Percentiles rank a stretch among this genome's conserved stretches.
Conservation (phyloP, 495 filamentous ascomycete species). For the Xylaria grammica region DNA sequence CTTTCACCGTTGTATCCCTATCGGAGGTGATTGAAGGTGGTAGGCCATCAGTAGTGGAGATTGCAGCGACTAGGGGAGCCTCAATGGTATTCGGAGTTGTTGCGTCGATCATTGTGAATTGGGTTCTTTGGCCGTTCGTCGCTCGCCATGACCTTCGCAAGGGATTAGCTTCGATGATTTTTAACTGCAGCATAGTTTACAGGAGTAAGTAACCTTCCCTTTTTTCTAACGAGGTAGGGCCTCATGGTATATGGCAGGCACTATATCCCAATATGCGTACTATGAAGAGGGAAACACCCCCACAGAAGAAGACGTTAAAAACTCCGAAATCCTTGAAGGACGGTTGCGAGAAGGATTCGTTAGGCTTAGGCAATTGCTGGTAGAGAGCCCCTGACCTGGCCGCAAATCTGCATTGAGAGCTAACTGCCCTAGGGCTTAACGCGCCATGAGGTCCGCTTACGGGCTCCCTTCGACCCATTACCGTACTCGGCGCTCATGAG, state of each 20-base stretch:
- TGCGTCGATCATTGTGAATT: slow-evolving; percentile 58
- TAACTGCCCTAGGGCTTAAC: slow-evolving; percentile 47
- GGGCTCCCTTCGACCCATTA: slow-evolving; percentile 60
- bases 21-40: slow-evolving; percentile 40
- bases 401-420: neutral
- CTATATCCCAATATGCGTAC: slow-evolving; percentile 64
- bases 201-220: slow-evolving; percentile 31
- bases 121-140: slow-evolving; percentile 65
- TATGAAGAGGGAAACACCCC: slow-evolving; percentile 58
- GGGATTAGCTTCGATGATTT: slow-evolving; percentile 57
- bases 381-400: slow-evolving; percentile 28
- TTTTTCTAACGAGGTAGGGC: neutral
- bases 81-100: slow-evolving; percentile 58
- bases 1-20: neutral
- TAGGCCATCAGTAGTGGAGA: slow-evolving; percentile 40
- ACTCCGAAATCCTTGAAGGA: slow-evolving; percentile 63
- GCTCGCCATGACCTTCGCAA: slow-evolving; percentile 64
- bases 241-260: slow-evolving; percentile 35
- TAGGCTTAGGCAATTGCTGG: slow-evolving; percentile 59
- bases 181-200: slow-evolving; percentile 61
- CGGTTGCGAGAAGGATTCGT: slow-evolving; percentile 64
- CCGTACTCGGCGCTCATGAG: slow-evolving; percentile 61
- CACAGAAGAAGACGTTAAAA: slow-evolving; percentile 51
- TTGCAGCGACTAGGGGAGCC: slow-evolving; percentile 54
- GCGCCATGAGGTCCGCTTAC: slow-evolving; percentile 61